phyloP scores from a whole-genome alignment of 2,329 filamentous ascomycete species.

The Juglanconis sp. region DNA sequence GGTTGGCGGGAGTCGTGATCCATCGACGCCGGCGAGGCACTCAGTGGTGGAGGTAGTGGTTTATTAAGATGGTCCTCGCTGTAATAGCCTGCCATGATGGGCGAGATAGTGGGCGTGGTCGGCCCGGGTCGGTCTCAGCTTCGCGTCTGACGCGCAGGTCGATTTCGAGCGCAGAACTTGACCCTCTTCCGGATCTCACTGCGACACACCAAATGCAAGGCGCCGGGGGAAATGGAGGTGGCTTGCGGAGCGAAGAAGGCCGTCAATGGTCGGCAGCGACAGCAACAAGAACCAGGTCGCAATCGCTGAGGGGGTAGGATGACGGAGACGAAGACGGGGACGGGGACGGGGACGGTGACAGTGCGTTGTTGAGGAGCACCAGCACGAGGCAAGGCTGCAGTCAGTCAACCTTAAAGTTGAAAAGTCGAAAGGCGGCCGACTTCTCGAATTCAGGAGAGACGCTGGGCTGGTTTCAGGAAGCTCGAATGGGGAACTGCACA shows the following conservation, averaged over 20 bases:
- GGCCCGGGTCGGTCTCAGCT: conserved; percentile 19
- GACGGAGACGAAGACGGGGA: neutral
- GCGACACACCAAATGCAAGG: neutral
- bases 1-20: conserved; percentile 12
- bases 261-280: neutral
- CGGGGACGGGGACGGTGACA: neutral
- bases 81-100: conserved; percentile 66
- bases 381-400: neutral
- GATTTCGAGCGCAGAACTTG: neutral
- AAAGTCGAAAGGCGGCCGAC: neutral
- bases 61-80: conserved; percentile 23
- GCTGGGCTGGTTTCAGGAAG: neutral
- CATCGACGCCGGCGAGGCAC: conserved; percentile 16
- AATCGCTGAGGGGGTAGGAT: too few relatives aligned
- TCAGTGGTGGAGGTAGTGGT: conserved; percentile 16
- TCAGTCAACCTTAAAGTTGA: too few relatives aligned
- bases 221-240: neutral
- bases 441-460: neutral
- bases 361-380: neutral
- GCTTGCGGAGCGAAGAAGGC: neutral
- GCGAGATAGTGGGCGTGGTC: conserved; percentile 1
- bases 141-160: conserved; percentile 5
- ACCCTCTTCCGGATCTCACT: conserved; percentile 3
- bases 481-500: neutral
- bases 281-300: neutral